Conservation (phyloP, 306 rosid genomes). For the Morella rubra region DNA sequence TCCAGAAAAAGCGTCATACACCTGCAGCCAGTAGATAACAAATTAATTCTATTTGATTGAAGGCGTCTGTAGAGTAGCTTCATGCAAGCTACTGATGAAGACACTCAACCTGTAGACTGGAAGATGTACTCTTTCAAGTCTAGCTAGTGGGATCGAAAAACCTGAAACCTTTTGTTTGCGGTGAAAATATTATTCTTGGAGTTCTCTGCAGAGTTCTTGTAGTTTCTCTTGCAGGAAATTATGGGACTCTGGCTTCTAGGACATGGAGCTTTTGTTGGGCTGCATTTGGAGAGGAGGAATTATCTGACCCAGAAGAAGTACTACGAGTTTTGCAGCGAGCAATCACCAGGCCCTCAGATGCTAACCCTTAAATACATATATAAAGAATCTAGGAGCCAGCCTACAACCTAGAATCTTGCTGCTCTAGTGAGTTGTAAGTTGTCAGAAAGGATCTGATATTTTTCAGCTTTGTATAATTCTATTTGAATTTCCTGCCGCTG, state of each 20-base stretch:
- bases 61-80: background rate
- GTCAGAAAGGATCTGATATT: too few species aligned
- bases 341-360: too few species aligned
- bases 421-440: too few species aligned
- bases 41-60: too few species aligned
- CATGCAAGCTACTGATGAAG: slow-evolving; percentile 30
- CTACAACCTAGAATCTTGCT: too few species aligned
- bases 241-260: background rate
- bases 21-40: slow-evolving; percentile 30
- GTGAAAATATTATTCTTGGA: background rate
- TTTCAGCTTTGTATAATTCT: too few species aligned
- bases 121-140: background rate
- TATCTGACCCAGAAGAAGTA: too few species aligned
- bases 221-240: background rate
- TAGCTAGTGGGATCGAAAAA: background rate
- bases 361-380: too few species aligned
- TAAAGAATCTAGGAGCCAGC: too few species aligned
- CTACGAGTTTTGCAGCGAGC: too few species aligned
- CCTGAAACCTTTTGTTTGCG: background rate
- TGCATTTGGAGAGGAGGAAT: background rate
- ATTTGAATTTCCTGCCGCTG: too few species aligned
- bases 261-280: background rate
- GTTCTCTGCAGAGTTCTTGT: background rate
- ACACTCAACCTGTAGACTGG: slow-evolving; percentile 9
- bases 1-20: slow-evolving; percentile 52